A percentile compares a stretch with the other conserved stretches of the same genome.
phyloP scores from a whole-genome alignment of 345 rosid species.

The Anacardium occidentale region DNA sequence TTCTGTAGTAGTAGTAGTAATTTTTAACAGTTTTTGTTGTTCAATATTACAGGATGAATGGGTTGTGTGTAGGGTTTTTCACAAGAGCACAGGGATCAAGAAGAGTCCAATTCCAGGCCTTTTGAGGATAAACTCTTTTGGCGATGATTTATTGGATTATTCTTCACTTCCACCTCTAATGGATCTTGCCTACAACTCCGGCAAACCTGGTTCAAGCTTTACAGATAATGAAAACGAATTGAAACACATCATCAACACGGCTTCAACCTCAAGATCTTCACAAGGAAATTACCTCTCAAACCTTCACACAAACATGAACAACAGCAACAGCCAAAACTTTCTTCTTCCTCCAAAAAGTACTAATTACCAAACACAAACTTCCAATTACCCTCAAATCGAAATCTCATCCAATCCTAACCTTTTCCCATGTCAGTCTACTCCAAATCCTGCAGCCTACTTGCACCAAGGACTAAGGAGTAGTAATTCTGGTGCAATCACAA shows the following conservation, averaged over 20 bases:
- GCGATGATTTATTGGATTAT: slow-evolving; percentile 45
- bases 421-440: slow-evolving; percentile 11
- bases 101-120: slow-evolving; percentile 40
- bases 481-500: slow-evolving; percentile 9
- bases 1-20: neutral
- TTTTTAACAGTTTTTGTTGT: neutral
- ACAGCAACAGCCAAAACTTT: slow-evolving; percentile 4
- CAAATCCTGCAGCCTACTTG: slow-evolving; percentile 23
- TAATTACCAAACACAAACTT: slow-evolving; percentile 22
- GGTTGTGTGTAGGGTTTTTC: slow-evolving; percentile 94
- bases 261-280: slow-evolving; percentile 20
- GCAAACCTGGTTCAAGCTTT: slow-evolving; percentile 32
- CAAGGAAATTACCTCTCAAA: slow-evolving; percentile 15
- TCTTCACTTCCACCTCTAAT: slow-evolving; percentile 58
- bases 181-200: slow-evolving; percentile 30
- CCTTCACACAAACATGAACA: slow-evolving; percentile 3
- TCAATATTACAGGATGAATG: slow-evolving; percentile 79
- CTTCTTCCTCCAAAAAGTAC: slow-evolving; percentile 16
- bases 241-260: slow-evolving; percentile 20
- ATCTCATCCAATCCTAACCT: slow-evolving; percentile 27
- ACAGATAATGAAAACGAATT: slow-evolving; percentile 26
- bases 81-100: slow-evolving; percentile 61
- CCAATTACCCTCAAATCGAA: slow-evolving; percentile 30
- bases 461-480: slow-evolving; percentile 24
- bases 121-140: slow-evolving; percentile 38